Base-by-base conservation (phyloP, 192 early-diverging fungal genomes). In the Coemansia furcata region DNA sequence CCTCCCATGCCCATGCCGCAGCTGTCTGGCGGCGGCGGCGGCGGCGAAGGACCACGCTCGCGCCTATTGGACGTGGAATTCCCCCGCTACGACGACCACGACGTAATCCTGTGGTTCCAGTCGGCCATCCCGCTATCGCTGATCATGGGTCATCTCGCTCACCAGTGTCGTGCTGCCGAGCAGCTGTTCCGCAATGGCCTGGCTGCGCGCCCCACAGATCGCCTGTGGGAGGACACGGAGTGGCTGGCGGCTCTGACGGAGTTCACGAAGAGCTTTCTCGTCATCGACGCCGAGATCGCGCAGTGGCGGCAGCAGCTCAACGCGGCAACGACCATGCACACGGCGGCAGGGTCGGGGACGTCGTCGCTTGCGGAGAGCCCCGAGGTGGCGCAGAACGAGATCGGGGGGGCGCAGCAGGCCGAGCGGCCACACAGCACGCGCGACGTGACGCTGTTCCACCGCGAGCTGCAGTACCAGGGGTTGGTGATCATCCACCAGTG, bases 271-370 rank as follows among this genome's bases (percentile, higher is more conserved):
- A 67, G 67, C 64, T 78, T 83, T 60, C 37, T 83, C 59, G 76
- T 83, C 42, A 77, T 83, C 11, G 80, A 83, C 58, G 80, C 80
- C 0, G 80, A 83, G 67, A 78, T 83, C 57, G 69, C 69, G 5
- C 80, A 83, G 65, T 83, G 80, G 80, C 72, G 80, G 11, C 75
- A 76, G 67, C 80, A 83, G 65, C 75, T 77, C 64, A 78, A 75
- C 37, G 75, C 79, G 2, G 79, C 80, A 33, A 70, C 65, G 1
- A 61, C 76, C 21, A 72, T 83, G 72, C 60, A 60, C 37, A 14
- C 37, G 10, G 38, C 58, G 2, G 39, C 58, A 4, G 21, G 35
- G 15, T 39, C 58, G 1, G 58, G 37, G 15, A 17, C 68, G 6
- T 38, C 58, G 43, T 69, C 72, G 62, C 52, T 62, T 29, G 19